A percentile compares a stretch with the other conserved stretches of the same genome.
Conservation (phyloP, 768 basidiomycete genomes). For the Phanerodontia chrysosporium region DNA sequence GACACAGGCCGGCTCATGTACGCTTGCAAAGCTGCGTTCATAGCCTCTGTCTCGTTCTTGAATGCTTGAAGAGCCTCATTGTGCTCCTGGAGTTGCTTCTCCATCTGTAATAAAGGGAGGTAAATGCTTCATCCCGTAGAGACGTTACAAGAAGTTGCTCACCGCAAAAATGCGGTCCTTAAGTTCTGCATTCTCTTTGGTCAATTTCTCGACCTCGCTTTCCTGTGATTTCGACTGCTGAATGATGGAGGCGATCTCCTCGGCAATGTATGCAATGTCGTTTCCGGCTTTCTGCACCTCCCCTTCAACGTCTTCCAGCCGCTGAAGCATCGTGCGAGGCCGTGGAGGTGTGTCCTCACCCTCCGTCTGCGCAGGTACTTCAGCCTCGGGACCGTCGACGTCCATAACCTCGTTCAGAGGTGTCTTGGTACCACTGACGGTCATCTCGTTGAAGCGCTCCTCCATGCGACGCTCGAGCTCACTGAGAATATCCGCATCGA, state of each 20-base stretch:
- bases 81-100: conserved; percentile 10
- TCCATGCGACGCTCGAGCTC: conserved; percentile 29
- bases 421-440: background rate
- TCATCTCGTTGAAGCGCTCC: conserved; percentile 25
- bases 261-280: conserved; percentile 6
- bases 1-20: conserved; percentile 9
- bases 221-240: background rate
- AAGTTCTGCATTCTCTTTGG: conserved; percentile 18
- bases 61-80: conserved; percentile 1
- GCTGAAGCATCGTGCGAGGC: background rate
- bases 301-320: background rate
- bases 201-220: conserved; percentile 7
- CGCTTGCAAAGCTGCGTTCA: conserved; percentile 18
- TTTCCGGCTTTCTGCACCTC: background rate
- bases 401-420: background rate
- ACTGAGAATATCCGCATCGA: conserved; percentile 24
- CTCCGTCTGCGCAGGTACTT: background rate
- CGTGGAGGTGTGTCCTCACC: background rate
- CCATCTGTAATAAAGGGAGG: conserved; percentile 6
- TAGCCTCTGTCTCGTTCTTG: conserved; percentile 15
- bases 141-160: conserved; percentile 2
- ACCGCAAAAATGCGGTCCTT: conserved; percentile 20
- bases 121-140: background rate
- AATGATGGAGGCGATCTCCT: conserved; percentile 8
- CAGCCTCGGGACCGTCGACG: conserved; percentile 1